Conservation (phyloP, 352 stramenopile genomes). For the Phytophthora podocarpi region DNA sequence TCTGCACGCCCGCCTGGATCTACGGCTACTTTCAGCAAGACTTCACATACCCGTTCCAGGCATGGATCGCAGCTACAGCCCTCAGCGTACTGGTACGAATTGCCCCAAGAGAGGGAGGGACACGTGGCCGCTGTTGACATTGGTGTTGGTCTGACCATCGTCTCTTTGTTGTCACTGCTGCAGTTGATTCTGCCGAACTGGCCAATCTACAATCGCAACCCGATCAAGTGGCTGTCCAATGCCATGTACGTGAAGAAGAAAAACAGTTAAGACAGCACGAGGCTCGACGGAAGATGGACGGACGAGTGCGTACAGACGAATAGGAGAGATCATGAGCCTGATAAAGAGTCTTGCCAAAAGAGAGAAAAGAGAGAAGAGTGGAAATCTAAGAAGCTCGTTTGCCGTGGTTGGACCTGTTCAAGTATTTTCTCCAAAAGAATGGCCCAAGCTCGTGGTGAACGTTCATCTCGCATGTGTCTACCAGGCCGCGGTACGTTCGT, state of each 20-base stretch:
- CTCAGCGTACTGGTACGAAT: constrained; percentile 61
- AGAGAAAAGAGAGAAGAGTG: too few species aligned
- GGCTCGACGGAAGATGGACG: not conserved
- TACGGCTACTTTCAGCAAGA: constrained; percentile 85
- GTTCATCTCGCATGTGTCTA: too few species aligned
- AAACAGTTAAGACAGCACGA: constrained; percentile 26
- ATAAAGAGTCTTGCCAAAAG: too few species aligned
- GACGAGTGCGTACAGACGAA: not conserved
- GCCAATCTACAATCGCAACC: constrained; percentile 84
- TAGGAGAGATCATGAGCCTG: too few species aligned
- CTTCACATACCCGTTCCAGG: constrained; percentile 80
- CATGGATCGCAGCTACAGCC: constrained; percentile 63
- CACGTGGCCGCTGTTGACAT: constrained; percentile 22
- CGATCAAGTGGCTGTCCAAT: constrained; percentile 81
- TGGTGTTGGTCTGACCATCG: not conserved
- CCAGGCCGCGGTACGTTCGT: too few species aligned
- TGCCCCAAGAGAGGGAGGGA: not conserved
- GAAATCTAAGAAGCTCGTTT: too few species aligned
- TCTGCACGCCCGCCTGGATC: constrained; percentile 85
- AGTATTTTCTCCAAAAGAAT: too few species aligned
- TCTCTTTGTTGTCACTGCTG: constrained; percentile 2
- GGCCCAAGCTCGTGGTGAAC: too few species aligned
- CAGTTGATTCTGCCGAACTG: constrained; percentile 83
- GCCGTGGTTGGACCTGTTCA: too few species aligned
- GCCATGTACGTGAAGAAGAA: constrained; percentile 78